These are phyloP conservation scores for Lumnitzera racemosa DNA, from an alignment of 345 rosid genomes.

Conservation along the genomic window DNA sequence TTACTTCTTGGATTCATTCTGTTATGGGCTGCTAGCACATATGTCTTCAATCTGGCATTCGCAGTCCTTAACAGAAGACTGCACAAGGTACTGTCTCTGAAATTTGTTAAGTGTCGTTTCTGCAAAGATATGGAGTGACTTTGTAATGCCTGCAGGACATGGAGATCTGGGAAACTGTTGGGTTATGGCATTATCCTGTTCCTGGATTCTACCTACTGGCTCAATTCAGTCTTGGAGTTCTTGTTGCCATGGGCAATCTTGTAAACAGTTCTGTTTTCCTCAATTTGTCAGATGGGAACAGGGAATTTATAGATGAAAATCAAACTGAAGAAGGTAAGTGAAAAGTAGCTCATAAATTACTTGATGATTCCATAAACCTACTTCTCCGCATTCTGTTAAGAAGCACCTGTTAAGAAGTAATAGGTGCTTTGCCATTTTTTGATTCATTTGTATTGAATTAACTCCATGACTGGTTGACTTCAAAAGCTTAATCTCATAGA, in stretches of 20 bases:
- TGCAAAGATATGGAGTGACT: not conserved
- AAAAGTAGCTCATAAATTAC: not conserved
- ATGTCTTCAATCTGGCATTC: slow-evolving; percentile 40
- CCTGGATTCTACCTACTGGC: slow-evolving; percentile 41
- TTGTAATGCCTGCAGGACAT: slow-evolving; percentile 26
- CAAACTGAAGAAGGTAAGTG: slow-evolving; percentile 25
- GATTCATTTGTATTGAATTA: no score
- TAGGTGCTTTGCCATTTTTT: no score
- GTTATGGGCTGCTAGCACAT: slow-evolving; percentile 42
- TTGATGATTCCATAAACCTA: not conserved
- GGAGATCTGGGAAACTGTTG: slow-evolving; percentile 41
- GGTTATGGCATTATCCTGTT: slow-evolving; percentile 39
- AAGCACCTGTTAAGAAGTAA: not conserved
- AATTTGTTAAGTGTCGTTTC: not conserved
- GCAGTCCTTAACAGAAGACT: slow-evolving; percentile 21
- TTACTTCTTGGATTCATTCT: slow-evolving; percentile 42
- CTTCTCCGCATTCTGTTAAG: not conserved
- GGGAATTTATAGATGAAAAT: slow-evolving; percentile 11
- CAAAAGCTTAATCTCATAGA: no score
- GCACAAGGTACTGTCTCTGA: slow-evolving; percentile 17
- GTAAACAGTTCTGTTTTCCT: slow-evolving; percentile 34
- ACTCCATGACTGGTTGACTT: no score
- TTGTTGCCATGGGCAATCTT: slow-evolving; percentile 38
- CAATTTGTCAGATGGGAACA: slow-evolving; percentile 23
- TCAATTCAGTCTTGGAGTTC: slow-evolving; percentile 38